These are phyloP conservation scores for Dryadomyces quercivorus DNA, from an alignment of 2,329 filamentous ascomycete genomes.

Conservation along the genomic window DNA sequence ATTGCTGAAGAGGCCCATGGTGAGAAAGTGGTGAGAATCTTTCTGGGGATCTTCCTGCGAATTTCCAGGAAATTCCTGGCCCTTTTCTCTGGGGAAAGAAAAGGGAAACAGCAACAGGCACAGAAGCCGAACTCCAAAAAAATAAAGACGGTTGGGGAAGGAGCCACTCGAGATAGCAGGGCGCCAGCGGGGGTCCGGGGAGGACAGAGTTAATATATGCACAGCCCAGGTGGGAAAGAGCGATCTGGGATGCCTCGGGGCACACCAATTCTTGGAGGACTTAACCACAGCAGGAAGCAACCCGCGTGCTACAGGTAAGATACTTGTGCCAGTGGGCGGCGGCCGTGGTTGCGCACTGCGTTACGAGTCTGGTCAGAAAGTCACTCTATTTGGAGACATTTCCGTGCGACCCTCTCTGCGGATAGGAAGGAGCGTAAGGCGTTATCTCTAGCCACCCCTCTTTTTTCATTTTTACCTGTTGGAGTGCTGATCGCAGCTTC, in stretches of 20 bases:
- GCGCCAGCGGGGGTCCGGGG: no score
- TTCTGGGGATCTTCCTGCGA: no score
- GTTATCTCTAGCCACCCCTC: neutral
- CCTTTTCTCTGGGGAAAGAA: neutral
- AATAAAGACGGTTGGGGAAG: neutral
- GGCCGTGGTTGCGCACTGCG: no score
- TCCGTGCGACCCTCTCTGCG: neutral
- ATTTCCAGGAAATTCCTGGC: neutral
- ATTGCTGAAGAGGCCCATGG: constrained; percentile 11
- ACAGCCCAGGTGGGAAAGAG: neutral
- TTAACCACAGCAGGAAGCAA: no score
- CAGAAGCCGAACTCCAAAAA: neutral
- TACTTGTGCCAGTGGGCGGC: no score
- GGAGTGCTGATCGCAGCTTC: neutral
- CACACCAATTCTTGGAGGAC: no score
- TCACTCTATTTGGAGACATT: neutral
- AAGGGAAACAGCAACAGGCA: neutral
- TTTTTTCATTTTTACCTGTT: neutral
- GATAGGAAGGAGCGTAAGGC: neutral
- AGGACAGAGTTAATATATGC: neutral
- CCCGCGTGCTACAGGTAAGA: no score
- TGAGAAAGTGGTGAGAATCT: neutral
- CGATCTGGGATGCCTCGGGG: neutral
- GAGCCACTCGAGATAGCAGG: neutral
- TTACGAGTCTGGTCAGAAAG: no score